These are phyloP conservation scores for Sistotremastrum suecicum DNA, from an alignment of 768 basidiomycete species.

Conservation along the genomic window DNA sequence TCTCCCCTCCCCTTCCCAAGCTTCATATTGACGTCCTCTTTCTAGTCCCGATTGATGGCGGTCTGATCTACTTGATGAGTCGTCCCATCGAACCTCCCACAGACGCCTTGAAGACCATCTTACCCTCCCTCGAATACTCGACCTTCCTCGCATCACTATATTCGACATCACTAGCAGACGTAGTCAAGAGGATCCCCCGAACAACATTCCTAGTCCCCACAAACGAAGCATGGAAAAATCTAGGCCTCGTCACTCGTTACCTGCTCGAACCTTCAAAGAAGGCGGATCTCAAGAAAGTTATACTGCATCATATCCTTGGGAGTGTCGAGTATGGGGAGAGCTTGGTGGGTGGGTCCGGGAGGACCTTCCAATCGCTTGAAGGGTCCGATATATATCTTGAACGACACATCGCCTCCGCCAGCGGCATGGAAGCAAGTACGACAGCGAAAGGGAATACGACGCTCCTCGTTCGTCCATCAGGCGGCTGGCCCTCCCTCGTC, in stretches of 20 bases:
- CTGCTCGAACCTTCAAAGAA: conserved; percentile 69
- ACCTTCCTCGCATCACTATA: conserved; percentile 84
- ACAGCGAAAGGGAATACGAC: conserved; percentile 31
- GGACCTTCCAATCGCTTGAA: conserved; percentile 70
- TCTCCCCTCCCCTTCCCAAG: not conserved
- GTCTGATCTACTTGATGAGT: conserved; percentile 81
- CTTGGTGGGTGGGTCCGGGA: conserved; percentile 48
- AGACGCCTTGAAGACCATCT: conserved; percentile 66
- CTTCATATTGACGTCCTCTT: conserved; percentile 1
- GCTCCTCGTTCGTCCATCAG: conserved; percentile 44
- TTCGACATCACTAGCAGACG: conserved; percentile 70
- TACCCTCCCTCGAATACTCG: conserved; percentile 76
- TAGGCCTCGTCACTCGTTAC: conserved; percentile 83
- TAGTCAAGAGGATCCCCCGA: conserved; percentile 44
- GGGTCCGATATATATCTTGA: conserved; percentile 70
- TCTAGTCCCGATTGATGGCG: conserved; percentile 59
- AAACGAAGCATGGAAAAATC: conserved; percentile 76
- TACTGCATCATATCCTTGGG: conserved; percentile 77
- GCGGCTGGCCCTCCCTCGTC: conserved; percentile 66
- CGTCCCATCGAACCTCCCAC: conserved; percentile 70
- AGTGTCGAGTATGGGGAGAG: conserved; percentile 58
- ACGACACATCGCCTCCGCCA: conserved; percentile 15
- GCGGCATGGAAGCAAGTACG: not conserved
- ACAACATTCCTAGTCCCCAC: conserved; percentile 79
- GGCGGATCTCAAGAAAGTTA: conserved; percentile 65